phyloP scores from a whole-genome alignment of 2,329 filamentous ascomycete genomes.

The Emydomyces testavorans region DNA sequence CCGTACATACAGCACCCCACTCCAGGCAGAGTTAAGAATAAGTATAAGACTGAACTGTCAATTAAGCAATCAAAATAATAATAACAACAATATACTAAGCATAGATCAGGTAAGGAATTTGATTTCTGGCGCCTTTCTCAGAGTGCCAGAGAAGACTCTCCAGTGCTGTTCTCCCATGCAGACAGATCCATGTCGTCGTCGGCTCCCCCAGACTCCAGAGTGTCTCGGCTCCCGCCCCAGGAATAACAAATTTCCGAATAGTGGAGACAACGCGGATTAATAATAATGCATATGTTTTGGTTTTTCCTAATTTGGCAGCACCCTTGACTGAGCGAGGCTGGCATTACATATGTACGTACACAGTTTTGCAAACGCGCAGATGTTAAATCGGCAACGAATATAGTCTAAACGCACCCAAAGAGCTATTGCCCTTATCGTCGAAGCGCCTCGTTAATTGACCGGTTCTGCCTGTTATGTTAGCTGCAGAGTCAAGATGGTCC shows the following conservation, averaged over 20 bases:
- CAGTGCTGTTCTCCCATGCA: neutral
- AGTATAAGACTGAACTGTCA: no score
- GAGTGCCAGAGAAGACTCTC: neutral
- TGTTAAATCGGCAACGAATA: neutral
- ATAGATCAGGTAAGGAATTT: neutral
- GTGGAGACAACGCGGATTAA: slow-evolving; percentile 10
- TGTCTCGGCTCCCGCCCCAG: neutral
- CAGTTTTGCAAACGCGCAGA: neutral
- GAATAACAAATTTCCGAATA: slow-evolving; percentile 4
- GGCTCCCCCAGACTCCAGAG: neutral
- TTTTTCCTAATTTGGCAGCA: slow-evolving; percentile 6
- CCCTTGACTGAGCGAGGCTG: no score
- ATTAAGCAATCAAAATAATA: neutral
- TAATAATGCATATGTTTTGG: slow-evolving; percentile 15
- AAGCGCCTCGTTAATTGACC: no score
- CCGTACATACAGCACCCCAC: neutral
- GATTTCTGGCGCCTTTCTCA: neutral
- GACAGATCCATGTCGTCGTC: neutral
- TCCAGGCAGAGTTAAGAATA: neutral
- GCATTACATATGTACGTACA: neutral
- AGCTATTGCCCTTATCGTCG: no score
- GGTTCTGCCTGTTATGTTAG: no score
- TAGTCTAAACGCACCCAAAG: no score
- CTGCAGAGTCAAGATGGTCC: slow-evolving; percentile 3
- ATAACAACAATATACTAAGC: no score